Conservation (phyloP, 2,329 filamentous ascomycete genomes). For the Botrytis medusae region DNA sequence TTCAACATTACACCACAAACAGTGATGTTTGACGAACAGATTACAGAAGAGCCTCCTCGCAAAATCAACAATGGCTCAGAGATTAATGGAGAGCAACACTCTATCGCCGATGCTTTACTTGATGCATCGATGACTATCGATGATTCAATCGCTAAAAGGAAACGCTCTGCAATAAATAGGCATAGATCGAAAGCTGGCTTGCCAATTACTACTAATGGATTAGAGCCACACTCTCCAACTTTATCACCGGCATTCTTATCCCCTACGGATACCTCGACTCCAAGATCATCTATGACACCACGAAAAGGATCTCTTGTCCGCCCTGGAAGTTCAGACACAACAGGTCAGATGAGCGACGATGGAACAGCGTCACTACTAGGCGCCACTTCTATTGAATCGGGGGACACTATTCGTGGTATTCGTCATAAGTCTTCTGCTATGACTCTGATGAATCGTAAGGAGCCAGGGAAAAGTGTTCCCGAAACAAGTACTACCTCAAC, state of each 20-base stretch:
- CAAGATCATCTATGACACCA: slow-evolving; percentile 24
- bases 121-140: slow-evolving; percentile 91
- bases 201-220: slow-evolving; percentile 26
- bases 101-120: slow-evolving; percentile 84
- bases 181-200: slow-evolving; percentile 48
- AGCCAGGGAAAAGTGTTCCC: slow-evolving; percentile 59
- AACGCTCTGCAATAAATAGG: slow-evolving; percentile 51
- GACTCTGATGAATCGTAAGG: slow-evolving; percentile 57
- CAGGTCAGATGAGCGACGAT: slow-evolving; percentile 36
- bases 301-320: slow-evolving; percentile 28
- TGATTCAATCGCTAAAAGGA: slow-evolving; percentile 57
- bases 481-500: slow-evolving; percentile 63
- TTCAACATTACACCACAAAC: slow-evolving; percentile 81
- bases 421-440: slow-evolving; percentile 62
- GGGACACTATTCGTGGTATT: slow-evolving; percentile 46
- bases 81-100: slow-evolving; percentile 52
- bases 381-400: slow-evolving; percentile 36
- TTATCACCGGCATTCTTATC: slow-evolving; percentile 30
- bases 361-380: slow-evolving; percentile 36
- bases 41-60: slow-evolving; percentile 47
- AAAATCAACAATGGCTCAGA: slow-evolving; percentile 41
- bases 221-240: slow-evolving; percentile 29
- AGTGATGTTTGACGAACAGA: slow-evolving; percentile 82
- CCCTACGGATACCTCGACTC: slow-evolving; percentile 29
- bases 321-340: slow-evolving; percentile 23